phyloP scores from a whole-genome alignment of 768 basidiomycete species.

The Xanthoconium stramineum region DNA sequence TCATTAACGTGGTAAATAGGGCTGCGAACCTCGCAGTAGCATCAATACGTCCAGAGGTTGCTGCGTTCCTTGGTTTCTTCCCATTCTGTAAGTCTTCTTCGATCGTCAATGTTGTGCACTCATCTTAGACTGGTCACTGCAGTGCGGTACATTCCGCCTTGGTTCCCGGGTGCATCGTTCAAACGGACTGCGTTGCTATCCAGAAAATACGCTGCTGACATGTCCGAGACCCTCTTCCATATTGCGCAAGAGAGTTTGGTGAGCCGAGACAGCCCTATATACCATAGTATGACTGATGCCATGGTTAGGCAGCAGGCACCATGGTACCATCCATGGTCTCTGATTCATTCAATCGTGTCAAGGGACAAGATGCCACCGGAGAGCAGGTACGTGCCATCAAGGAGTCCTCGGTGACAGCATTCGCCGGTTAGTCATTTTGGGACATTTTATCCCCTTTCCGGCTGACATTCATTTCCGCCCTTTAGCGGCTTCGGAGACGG shows the following conservation, averaged over 20 bases:
- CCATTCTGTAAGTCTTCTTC: conserved; percentile 31
- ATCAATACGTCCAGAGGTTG: conserved; percentile 27
- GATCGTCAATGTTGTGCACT: not conserved
- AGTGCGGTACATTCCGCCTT: conserved; percentile 38
- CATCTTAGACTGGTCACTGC: not conserved
- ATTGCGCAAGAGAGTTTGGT: conserved; percentile 34
- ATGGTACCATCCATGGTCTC: conserved; percentile 28
- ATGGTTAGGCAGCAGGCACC: conserved; percentile 20
- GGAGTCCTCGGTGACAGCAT: conserved; percentile 29
- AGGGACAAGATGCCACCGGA: not conserved
- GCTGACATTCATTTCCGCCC: not conserved
- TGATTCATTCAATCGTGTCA: conserved; percentile 15
- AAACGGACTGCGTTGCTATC: conserved; percentile 28
- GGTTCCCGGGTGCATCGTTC: conserved; percentile 40
- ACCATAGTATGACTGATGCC: not conserved
- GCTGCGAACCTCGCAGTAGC: conserved; percentile 21
- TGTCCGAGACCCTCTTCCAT: conserved; percentile 31
- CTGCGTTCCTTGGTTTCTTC: conserved; percentile 36
- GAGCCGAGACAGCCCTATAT: not conserved
- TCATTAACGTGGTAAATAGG: conserved; percentile 24
- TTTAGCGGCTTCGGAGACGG: conserved; percentile 30
- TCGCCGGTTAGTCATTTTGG: conserved; percentile 21
- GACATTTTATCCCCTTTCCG: not conserved
- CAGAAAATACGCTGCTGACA: conserved; percentile 17
- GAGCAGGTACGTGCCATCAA: conserved; percentile 23